Evolutionary conservation across 75 land plant species (phyloP).

Genomic region (Pseudotsuga menziesii): DNA sequence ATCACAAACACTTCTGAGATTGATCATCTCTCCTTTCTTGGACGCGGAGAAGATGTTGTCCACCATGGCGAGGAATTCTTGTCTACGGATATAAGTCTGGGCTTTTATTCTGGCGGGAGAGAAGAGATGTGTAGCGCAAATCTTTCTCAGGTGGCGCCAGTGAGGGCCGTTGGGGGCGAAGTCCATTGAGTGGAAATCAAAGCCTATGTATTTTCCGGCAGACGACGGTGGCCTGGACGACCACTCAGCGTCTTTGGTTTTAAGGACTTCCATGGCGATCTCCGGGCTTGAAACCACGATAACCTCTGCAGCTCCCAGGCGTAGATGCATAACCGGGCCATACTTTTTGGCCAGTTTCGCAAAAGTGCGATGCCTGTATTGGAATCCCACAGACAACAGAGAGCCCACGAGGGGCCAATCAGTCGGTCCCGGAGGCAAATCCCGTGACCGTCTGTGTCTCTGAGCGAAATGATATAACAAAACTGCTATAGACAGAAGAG

Average conservation of each 20-base stretch:
- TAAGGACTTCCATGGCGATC: slow-evolving; percentile 19
- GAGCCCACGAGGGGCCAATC: slow-evolving; percentile 27
- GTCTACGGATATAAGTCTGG: background rate
- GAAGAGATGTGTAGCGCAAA: slow-evolving; percentile 19
- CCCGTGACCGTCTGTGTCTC: background rate
- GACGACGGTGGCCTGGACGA: slow-evolving; percentile 16
- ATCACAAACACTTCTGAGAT: slow-evolving; percentile 2
- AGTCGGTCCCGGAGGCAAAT: slow-evolving; percentile 23
- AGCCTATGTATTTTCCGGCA: slow-evolving; percentile 1
- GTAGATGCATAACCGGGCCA: slow-evolving; percentile 32
- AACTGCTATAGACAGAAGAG: background rate
- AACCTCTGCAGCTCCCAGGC: slow-evolving; percentile 17
- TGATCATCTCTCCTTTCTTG: background rate
- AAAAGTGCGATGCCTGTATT: slow-evolving; percentile 16
- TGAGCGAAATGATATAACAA: background rate
- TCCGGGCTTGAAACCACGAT: slow-evolving; percentile 27
- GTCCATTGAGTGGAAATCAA: background rate
- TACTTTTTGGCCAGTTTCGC: slow-evolving; percentile 19
- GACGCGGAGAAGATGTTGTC: background rate
- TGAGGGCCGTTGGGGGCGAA: slow-evolving; percentile 17
- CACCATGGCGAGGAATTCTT: slow-evolving; percentile 5
- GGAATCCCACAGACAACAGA: slow-evolving; percentile 19
- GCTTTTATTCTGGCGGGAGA: slow-evolving; percentile 9
- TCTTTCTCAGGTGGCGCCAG: slow-evolving; percentile 21
- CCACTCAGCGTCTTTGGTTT: background rate